These are phyloP conservation scores for Aspergillus campestris DNA, from an alignment of 495 filamentous ascomycete species.

Conservation along the genomic window DNA sequence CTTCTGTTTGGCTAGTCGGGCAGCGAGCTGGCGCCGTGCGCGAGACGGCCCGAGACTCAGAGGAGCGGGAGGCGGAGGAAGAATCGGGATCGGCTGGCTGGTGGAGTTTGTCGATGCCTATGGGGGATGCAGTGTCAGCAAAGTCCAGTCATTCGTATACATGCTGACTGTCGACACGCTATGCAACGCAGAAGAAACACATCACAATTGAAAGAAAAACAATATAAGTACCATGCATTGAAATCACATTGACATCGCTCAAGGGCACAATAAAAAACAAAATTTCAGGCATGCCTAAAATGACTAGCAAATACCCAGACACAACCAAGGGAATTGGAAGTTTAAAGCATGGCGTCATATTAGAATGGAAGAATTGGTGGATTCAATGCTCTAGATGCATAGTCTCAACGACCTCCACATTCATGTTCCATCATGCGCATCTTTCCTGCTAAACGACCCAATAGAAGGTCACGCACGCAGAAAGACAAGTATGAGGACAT, in stretches of 20 bases:
- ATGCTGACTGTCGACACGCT: background rate
- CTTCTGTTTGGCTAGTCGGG: constrained; percentile 71
- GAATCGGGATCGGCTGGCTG: constrained; percentile 39
- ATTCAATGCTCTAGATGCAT: constrained; percentile 12
- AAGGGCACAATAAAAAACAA: background rate
- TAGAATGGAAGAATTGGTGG: constrained; percentile 11
- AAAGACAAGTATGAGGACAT: background rate
- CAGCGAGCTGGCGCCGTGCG: constrained; percentile 78
- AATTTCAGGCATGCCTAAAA: constrained; percentile 11
- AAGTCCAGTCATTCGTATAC: background rate
- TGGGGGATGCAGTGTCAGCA: background rate
- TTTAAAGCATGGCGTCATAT: constrained; percentile 11
- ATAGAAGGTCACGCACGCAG: background rate
- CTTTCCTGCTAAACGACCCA: constrained; percentile 4
- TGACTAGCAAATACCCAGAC: constrained; percentile 5
- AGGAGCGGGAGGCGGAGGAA: constrained; percentile 41
- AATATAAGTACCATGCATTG: constrained; percentile 2
- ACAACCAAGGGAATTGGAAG: constrained; percentile 8
- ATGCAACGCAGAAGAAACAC: background rate
- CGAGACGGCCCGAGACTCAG: constrained; percentile 72
- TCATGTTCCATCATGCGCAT: constrained; percentile 12
- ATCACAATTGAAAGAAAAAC: constrained; percentile 2
- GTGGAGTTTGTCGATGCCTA: constrained; percentile 26
- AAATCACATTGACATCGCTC: background rate
- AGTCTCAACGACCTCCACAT: constrained; percentile 9